Conservation (phyloP, 768 basidiomycete species). For the Lentinus tigrinus region DNA sequence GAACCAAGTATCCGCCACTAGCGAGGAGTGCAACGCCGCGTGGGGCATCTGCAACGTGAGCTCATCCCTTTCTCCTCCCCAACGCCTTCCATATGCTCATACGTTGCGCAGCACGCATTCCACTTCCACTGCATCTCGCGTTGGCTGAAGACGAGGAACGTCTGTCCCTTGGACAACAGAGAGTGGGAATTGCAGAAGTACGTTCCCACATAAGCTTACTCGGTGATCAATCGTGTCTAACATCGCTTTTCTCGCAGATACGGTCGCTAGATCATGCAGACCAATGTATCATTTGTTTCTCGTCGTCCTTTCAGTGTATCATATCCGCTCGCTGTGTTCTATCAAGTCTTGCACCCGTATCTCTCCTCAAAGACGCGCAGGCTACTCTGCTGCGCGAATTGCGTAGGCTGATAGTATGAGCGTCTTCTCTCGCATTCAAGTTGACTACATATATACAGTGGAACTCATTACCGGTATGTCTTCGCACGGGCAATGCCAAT, state of each 20-base stretch:
- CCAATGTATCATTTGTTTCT: conserved; percentile 3
- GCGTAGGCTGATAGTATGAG: too few species aligned
- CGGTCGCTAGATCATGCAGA: conserved; percentile 34
- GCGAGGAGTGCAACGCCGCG: conserved; percentile 95
- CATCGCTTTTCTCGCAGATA: conserved; percentile 31
- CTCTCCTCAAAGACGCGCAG: too few species aligned
- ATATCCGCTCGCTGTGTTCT: conserved; percentile 8
- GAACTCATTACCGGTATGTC: too few species aligned
- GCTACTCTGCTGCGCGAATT: too few species aligned
- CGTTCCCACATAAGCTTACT: too few species aligned
- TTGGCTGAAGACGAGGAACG: conserved; percentile 97
- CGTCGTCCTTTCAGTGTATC: conserved; percentile 10
- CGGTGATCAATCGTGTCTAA: too few species aligned
- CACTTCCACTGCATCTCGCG: conserved; percentile 99
- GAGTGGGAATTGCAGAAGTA: conserved; percentile 98
- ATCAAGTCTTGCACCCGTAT: too few species aligned
- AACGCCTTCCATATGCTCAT: conserved; percentile 1
- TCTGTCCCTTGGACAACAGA: conserved; percentile 92
- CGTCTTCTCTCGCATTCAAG: too few species aligned
- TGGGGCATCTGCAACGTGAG: conserved; percentile 99
- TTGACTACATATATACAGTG: too few species aligned
- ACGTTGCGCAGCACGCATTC: conserved; percentile 81
- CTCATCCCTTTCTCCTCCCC: conserved; percentile 4
- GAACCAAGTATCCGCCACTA: conserved; percentile 95
- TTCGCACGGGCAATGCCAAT: too few species aligned